These are phyloP conservation scores for Malus hybrid DNA, from an alignment of 331 rosid genomes.

Conservation along the genomic window DNA sequence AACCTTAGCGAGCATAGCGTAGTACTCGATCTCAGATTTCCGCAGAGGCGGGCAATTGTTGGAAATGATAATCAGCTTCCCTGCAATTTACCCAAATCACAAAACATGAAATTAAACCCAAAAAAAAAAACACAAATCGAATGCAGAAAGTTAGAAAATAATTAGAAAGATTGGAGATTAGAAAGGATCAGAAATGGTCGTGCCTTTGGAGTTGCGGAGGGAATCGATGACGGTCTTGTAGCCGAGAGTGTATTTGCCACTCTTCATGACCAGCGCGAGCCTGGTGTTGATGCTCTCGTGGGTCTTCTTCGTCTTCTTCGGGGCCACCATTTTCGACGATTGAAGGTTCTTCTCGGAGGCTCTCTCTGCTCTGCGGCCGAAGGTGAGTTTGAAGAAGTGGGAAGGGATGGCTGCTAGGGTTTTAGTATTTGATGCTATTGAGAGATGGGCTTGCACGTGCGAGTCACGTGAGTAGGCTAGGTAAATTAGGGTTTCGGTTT, in stretches of 20 bases:
- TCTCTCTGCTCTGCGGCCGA: neutral
- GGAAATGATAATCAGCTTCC: constrained; percentile 69
- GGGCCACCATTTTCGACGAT: constrained; percentile 2
- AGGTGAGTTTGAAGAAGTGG: neutral
- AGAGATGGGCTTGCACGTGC: neutral
- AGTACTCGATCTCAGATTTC: constrained; percentile 82
- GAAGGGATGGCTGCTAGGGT: neutral
- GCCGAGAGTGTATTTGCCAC: constrained; percentile 77
- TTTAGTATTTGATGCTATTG: neutral
- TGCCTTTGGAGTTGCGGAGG: constrained; percentile 78
- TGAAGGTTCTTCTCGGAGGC: neutral
- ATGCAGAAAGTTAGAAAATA: neutral
- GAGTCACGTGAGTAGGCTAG: neutral
- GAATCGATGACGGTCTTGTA: constrained; percentile 81
- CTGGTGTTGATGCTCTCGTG: constrained; percentile 89
- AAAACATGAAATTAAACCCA: neutral
- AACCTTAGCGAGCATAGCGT: constrained; percentile 67
- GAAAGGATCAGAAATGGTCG: neutral
- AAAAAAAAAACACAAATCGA: neutral
- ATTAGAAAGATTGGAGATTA: neutral
- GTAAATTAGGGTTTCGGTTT: too few species aligned
- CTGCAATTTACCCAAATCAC: constrained; percentile 22
- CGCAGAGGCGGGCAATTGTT: constrained; percentile 84
- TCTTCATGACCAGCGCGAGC: constrained; percentile 93
- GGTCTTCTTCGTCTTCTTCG: constrained; percentile 70